phyloP scores from a whole-genome alignment of 139 green algal species.

The Mesostigma viride region DNA sequence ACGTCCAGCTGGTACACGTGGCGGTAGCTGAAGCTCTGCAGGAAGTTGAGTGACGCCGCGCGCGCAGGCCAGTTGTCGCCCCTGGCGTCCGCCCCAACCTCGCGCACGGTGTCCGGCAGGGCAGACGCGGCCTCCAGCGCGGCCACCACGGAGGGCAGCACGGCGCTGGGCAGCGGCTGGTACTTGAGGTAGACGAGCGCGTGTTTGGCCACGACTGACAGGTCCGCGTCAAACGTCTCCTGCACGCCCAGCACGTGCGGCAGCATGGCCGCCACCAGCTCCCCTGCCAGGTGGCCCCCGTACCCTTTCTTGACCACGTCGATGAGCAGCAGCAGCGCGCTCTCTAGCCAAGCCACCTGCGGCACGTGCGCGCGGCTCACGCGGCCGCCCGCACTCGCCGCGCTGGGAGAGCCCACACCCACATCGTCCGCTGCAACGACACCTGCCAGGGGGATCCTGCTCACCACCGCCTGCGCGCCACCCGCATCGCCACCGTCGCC shows the following conservation, averaged over 20 bases:
- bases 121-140: slow-evolving; percentile 24
- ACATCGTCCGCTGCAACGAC: no score
- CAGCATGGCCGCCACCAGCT: slow-evolving; percentile 40
- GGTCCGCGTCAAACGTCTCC: slow-evolving; percentile 35
- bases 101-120: not conserved
- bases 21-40: slow-evolving; percentile 61
- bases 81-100: not conserved
- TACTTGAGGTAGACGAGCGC: slow-evolving; percentile 48
- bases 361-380: no score
- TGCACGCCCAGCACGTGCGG: slow-evolving; percentile 48
- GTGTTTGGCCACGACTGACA: slow-evolving; percentile 20
- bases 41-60: slow-evolving; percentile 50
- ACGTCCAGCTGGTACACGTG: slow-evolving; percentile 35
- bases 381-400: no score
- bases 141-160: slow-evolving; percentile 16
- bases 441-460: no score
- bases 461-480: no score
- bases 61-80: slow-evolving; percentile 49
- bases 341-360: no score
- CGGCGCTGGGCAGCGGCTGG: slow-evolving; percentile 34
- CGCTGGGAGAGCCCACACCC: no score
- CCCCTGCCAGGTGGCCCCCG: no score
- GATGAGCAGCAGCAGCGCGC: no score
- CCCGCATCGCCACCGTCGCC: no score
- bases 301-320: no score